phyloP scores from a whole-genome alignment of 2,329 filamentous ascomycete genomes.

The Dothidotthia symphoricarpi region DNA sequence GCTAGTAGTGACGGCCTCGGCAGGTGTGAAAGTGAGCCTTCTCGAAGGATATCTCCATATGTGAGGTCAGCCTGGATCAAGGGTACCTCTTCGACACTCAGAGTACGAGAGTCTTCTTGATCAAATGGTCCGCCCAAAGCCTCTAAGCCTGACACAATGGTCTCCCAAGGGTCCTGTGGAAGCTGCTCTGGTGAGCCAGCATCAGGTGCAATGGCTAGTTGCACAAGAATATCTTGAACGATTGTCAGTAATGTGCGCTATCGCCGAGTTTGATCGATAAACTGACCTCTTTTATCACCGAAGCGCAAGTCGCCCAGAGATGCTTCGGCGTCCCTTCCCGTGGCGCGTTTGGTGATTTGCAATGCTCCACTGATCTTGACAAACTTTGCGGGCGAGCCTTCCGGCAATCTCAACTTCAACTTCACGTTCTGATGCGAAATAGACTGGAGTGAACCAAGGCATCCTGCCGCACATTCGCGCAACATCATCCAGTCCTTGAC shows the following conservation, averaged over 20 bases:
- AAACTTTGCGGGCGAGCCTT: conserved; percentile 96
- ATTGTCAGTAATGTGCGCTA: conserved; percentile 12
- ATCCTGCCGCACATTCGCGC: conserved; percentile 90
- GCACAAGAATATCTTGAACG: conserved; percentile 76
- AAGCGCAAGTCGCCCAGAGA: conserved; percentile 89
- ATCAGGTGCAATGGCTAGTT: conserved; percentile 88
- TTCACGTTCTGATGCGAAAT: conserved; percentile 98
- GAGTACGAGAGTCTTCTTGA: conserved; percentile 75
- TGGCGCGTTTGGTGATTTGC: conserved; percentile 93
- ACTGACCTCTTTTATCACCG: conserved; percentile 74
- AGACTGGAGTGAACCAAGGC: conserved; percentile 85
- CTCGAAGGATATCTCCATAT: conserved; percentile 89
- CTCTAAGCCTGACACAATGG: conserved; percentile 91
- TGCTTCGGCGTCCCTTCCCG: conserved; percentile 90
- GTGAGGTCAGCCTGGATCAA: conserved; percentile 91
- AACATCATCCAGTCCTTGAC: conserved; percentile 99
- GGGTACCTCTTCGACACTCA: conserved; percentile 91
- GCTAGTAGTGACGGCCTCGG: conserved; percentile 87
- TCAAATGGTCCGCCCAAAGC: conserved; percentile 86
- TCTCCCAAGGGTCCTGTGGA: conserved; percentile 95
- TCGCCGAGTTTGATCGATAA: neutral
- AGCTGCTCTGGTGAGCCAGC: conserved; percentile 77
- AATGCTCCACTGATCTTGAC: conserved; percentile 97
- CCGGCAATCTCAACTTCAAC: conserved; percentile 86
- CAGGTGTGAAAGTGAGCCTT: conserved; percentile 80